Base-by-base conservation (phyloP, 208 protist genomes). In the Lotmaria passim region DNA sequence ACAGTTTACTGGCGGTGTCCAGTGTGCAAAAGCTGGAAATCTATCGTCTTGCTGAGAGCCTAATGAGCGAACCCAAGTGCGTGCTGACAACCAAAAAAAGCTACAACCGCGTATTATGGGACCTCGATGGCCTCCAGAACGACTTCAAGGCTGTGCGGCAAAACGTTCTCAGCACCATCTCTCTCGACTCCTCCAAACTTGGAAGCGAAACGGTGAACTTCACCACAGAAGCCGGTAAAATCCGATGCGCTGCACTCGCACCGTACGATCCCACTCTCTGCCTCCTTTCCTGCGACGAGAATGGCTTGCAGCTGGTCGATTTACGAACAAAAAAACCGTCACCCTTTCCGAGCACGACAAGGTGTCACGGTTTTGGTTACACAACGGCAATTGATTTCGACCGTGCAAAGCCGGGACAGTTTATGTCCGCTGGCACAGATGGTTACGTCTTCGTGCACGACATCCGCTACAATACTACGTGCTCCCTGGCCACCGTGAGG, bases 101-200 rank as follows among this genome's bases (percentile, higher is more conserved):
- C 0, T 72, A 73, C 36, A 72, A 67, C n/a, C 77, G 86, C 46
- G 79, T 86, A 2, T 43, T 96, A 48, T 96, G 90, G 90, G 87
- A 93, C 75, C 59, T 90, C 19, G 87, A 96, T 7, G 90, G 90
- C n/a, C 73, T 93, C 15, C 87, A 96, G 59, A 83, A 78, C 46
- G 84, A 93, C 21, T 70, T 91, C 12, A 62, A 59, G 28, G 30
- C 81, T 2, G 56, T 85, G 0, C 48, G 51, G 47, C 50, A 69
- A 21, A 72, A 83, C 51, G 56, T 56, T 1, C 44, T 96, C 1
- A 41, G 51, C 7, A 78, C 79, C 0, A 60, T 92, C 10, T 63
- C 68, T 2, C 66, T 94, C 7, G 72, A 57, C 21, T 39, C 68
- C 6, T 78, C 57, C 0, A 89, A 81, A 36, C 47, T 73, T 0